Evolutionary conservation across 1,284 basidiomycete genomes (phyloP).

Genomic region (Somion occarium): DNA sequence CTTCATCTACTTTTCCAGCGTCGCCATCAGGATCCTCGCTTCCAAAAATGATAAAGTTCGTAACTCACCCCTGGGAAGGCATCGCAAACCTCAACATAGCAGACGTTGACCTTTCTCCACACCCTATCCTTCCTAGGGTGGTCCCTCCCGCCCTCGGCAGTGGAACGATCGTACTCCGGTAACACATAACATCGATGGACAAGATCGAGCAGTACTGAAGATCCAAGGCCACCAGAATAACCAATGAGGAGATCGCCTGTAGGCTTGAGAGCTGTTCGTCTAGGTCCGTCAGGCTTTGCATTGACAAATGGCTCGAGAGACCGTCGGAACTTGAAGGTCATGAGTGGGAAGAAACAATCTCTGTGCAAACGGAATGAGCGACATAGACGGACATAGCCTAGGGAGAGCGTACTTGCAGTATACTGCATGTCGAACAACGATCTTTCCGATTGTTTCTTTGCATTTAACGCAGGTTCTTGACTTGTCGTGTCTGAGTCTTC

Average conservation of each 20-base stretch:
- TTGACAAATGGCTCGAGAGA: conserved; percentile 64
- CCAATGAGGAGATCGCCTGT: conserved; percentile 62
- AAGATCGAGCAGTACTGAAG: conserved; percentile 67
- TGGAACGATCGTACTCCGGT: conserved; percentile 23
- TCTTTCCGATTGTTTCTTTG: conserved; percentile 55
- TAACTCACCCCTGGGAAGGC: conserved; percentile 56
- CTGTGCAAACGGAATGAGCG: conserved; percentile 30
- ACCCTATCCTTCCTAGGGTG: conserved; percentile 61
- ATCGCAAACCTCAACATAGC: conserved; percentile 65
- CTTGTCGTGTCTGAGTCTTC: conserved; percentile 59
- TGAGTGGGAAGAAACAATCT: conserved; percentile 61
- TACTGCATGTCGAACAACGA: conserved; percentile 73
- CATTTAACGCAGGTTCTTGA: conserved; percentile 66
- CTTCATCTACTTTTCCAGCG: conserved; percentile 35
- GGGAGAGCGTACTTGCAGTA: conserved; percentile 70
- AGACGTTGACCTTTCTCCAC: conserved; percentile 58
- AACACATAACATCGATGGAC: conserved; percentile 59
- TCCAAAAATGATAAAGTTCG: conserved; percentile 4
- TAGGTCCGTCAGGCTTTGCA: conserved; percentile 40
- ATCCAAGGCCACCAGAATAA: conserved; percentile 72
- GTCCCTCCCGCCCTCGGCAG: conserved; percentile 49
- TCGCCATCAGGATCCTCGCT: conserved; percentile 5
- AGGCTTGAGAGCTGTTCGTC: conserved; percentile 53
- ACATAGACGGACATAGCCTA: too few species aligned
- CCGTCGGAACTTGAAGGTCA: conserved; percentile 60